Percentiles rank a stretch among this genome's conserved stretches.
Evolutionary conservation across 352 stramenopile species (phyloP).

Genomic region (Thalassiosira delicatula): DNA sequence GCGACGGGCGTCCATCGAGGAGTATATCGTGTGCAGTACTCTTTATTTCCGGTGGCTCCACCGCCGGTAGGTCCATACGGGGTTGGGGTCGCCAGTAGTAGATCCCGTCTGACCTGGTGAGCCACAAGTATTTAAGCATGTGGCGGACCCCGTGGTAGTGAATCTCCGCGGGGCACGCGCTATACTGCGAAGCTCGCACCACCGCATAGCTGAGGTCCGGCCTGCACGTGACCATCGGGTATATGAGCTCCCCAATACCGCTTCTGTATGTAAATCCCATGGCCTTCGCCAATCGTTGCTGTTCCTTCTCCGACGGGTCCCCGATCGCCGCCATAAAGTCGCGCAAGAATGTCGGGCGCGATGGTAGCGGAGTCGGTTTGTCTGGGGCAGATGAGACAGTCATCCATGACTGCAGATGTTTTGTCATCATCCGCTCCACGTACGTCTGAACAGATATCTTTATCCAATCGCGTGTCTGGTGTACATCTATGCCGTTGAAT

Average conservation of each 20-base stretch:
- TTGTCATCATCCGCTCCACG: conserved; percentile 21
- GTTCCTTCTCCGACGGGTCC: neutral
- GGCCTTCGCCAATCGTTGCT: conserved; percentile 1
- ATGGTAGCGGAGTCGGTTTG: conserved; percentile 6
- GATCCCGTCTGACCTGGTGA: conserved; percentile 13
- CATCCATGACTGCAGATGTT: conserved; percentile 20
- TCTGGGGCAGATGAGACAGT: neutral
- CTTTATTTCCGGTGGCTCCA: neutral
- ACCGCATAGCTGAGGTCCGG: conserved; percentile 12
- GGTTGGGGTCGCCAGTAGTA: conserved; percentile 18
- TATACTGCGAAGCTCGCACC: neutral
- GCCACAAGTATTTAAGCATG: conserved; percentile 33
- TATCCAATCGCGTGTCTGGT: conserved; percentile 48
- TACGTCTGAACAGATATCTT: conserved; percentile 47
- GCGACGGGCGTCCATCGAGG: neutral
- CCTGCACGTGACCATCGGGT: conserved; percentile 23
- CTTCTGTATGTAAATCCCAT: conserved; percentile 34
- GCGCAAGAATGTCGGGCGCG: neutral
- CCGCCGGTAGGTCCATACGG: neutral
- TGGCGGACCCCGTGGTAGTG: conserved; percentile 42
- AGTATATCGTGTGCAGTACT: conserved; percentile 18
- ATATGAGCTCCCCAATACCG: conserved; percentile 55
- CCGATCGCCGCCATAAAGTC: neutral
- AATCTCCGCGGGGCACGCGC: neutral
- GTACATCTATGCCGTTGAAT: conserved; percentile 58